These are phyloP conservation scores for Trichoderma sp. DNA, from an alignment of 2,329 filamentous ascomycete genomes.

Conservation along the genomic window DNA sequence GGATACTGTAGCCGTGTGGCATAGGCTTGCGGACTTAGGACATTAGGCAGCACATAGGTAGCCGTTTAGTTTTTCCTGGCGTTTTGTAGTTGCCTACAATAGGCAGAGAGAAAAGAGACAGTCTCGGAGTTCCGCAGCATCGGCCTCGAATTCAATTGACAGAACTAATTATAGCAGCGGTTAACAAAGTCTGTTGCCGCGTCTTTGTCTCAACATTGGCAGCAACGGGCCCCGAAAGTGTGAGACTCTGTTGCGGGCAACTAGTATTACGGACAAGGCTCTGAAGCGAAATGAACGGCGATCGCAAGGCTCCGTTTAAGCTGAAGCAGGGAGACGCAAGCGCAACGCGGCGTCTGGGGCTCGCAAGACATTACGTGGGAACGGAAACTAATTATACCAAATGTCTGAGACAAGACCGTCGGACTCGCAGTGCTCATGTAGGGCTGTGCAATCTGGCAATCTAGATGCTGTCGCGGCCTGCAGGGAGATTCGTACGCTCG, in stretches of 20 bases:
- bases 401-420: background rate
- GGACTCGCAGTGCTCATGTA: slow-evolving; percentile 1
- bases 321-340: slow-evolving; percentile 25
- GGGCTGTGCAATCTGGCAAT: slow-evolving; percentile 14
- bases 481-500: background rate
- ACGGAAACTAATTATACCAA: background rate
- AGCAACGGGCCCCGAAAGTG: background rate
- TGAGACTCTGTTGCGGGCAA: slow-evolving; percentile 6
- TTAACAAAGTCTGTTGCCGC: background rate
- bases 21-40: slow-evolving; percentile 11
- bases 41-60: background rate
- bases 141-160: background rate
- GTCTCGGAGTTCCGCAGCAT: background rate
- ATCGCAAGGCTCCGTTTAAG: background rate
- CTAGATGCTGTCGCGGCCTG: slow-evolving; percentile 17
- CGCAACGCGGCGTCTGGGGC: slow-evolving; percentile 18
- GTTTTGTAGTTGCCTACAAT: background rate
- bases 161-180: background rate
- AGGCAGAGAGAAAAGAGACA: background rate
- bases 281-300: slow-evolving; percentile 12
- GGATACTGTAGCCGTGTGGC: background rate
- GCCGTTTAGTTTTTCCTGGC: background rate
- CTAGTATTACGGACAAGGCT: background rate
- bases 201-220: slow-evolving; percentile 4
- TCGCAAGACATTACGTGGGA: background rate